These are phyloP conservation scores for Earliella scabrosa DNA, from an alignment of 1,284 basidiomycete species.

Conservation along the genomic window DNA sequence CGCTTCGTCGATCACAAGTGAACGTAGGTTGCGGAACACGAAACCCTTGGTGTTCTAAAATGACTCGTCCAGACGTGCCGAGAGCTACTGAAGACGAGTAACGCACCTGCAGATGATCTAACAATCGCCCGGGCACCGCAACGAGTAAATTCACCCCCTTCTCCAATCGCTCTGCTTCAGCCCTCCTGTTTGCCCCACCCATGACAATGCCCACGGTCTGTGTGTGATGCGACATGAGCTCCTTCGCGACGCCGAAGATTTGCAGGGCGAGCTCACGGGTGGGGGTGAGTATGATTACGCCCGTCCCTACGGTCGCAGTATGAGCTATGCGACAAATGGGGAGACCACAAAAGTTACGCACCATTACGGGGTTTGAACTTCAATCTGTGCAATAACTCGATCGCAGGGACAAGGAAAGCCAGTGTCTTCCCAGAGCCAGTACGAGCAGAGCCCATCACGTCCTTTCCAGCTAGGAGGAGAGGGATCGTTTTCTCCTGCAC, in stretches of 20 bases:
- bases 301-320: conserved; percentile 69
- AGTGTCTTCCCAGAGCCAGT: conserved; percentile 98
- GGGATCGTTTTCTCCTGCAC: conserved; percentile 96
- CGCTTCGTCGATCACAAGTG: conserved; percentile 96
- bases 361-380: conserved; percentile 99
- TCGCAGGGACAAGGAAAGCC: conserved; percentile 93
- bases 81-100: too few species aligned
- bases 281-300: conserved; percentile 94
- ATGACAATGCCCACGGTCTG: conserved; percentile 99
- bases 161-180: conserved; percentile 92
- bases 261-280: conserved; percentile 97
- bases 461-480: conserved; percentile 93
- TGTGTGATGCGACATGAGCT: conserved; percentile 93
- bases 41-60: conserved; percentile 93
- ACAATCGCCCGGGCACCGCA: conserved; percentile 90
- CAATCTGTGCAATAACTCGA: conserved; percentile 90
- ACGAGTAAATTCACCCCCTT: conserved; percentile 99
- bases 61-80: background rate
- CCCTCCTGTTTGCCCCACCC: conserved; percentile 94
- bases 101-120: conserved; percentile 91
- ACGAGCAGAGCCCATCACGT: conserved; percentile 95
- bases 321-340: background rate
- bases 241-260: conserved; percentile 98
- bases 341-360: conserved; percentile 40
- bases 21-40: conserved; percentile 94